Evolutionary conservation across 169 alveolate species (phyloP).

Genomic region (Blepharisma undulans): DNA sequence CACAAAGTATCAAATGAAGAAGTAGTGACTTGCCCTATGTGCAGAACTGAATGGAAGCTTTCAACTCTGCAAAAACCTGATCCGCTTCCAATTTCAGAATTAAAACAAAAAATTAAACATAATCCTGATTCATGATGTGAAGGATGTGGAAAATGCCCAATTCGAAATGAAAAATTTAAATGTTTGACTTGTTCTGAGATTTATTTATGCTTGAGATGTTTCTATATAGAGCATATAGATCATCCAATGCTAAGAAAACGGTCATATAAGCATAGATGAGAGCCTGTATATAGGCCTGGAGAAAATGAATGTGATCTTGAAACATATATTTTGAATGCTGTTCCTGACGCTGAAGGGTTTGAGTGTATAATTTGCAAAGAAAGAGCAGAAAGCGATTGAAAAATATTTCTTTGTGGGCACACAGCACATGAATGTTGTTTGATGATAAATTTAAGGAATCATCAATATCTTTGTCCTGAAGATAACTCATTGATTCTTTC

Average conservation of each 20-base stretch:
- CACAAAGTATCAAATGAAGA: conserved; percentile 47
- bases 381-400: too few relatives aligned
- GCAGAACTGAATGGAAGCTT: conserved; percentile 58
- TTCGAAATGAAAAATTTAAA: conserved; percentile 46
- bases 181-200: conserved; percentile 54
- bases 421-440: conserved; percentile 19
- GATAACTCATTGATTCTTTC: neutral
- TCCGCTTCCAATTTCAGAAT: conserved; percentile 28
- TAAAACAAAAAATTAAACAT: conserved; percentile 27
- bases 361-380: conserved; percentile 7
- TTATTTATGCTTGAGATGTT: conserved; percentile 59
- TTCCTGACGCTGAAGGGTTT: neutral
- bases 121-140: neutral
- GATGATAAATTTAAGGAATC: neutral
- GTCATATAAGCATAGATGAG: conserved; percentile 58
- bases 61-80: conserved; percentile 45
- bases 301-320: conserved; percentile 24
- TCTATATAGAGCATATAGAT: conserved; percentile 41
- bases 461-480: neutral
- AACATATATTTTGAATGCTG: conserved; percentile 44
- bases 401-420: conserved; percentile 4
- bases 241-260: conserved; percentile 55
- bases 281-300: conserved; percentile 46
- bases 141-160: conserved; percentile 45
- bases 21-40: conserved; percentile 58